Base-by-base conservation (phyloP, 805 yeast species). In the Pichia ethanolica region DNA sequence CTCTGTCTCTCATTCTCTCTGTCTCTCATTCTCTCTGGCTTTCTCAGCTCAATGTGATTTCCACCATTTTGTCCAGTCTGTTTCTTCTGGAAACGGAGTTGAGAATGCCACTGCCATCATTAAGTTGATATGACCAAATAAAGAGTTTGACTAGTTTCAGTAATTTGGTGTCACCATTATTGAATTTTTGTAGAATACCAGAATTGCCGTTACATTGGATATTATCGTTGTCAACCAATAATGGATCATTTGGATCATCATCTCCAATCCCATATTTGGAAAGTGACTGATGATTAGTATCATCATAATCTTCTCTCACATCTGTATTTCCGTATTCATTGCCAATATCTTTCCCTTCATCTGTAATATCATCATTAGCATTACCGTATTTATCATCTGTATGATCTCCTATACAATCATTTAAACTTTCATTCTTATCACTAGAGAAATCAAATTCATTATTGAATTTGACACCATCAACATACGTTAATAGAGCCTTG, bases 401-500 rank as follows among this genome's bases (percentile, higher is more conserved):
- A 25, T 10, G 25, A n/a, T 40, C 25, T 25, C 45, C 47, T 26
- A 2, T 9, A 7, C 3, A 1, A 7, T 30, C 4, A 4, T 30
- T 30, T 6, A 30, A 30, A 30, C 2, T 7, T 20, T 3, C 20
- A 20, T 20, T 20, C 20, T 20, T 20, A 20, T 20, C 20, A 20
- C 20, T 20, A 20, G 20, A 20, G 20, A 20, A 20, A 20, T 20
- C 20, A 20, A 20, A 20, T 20, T 20, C 20, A 20, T 20, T 20
- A 20, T 10, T 12, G 20, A 26, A 9, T 30, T 42, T 28, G 25
- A 36, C 30, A 12, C 44, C 40, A 44, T 51, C 59, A 7, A 59
- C 56, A 33, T 71, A 61, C 45, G 71, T 63, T 41, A 86, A 66
- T 7, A 86, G 79, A 5, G 82, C 81, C 57, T 75, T 74, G 65